phyloP scores from a whole-genome alignment of 2,329 filamentous ascomycete genomes.

The Paracorniculantispora psalliotae region DNA sequence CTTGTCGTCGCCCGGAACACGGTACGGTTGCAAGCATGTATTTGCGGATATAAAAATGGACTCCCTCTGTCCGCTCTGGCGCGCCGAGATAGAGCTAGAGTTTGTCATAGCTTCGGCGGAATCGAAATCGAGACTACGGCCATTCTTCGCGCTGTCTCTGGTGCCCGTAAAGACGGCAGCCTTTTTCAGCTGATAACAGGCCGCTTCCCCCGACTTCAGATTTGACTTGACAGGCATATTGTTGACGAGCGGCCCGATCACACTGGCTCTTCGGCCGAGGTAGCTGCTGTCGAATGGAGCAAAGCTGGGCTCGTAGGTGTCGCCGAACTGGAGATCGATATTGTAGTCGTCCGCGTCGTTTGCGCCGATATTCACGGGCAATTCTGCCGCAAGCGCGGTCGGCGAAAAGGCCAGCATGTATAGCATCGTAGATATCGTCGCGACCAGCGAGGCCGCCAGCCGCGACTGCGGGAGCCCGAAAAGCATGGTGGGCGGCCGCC shows the following conservation, averaged over 20 bases:
- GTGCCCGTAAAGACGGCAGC: constrained; percentile 21
- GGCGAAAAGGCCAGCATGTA: constrained; percentile 57
- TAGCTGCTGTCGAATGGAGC: constrained; percentile 56
- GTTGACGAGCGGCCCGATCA: constrained; percentile 51
- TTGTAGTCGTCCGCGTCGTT: not conserved
- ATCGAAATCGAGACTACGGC: constrained; percentile 14
- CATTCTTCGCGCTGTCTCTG: constrained; percentile 12
- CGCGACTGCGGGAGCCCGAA: constrained; percentile 67
- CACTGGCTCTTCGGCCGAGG: constrained; percentile 54
- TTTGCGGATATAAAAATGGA: constrained; percentile 79
- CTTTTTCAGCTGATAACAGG: constrained; percentile 36
- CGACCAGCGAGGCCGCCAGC: constrained; percentile 61
- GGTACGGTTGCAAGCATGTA: constrained; percentile 71
- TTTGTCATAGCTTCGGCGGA: constrained; percentile 16
- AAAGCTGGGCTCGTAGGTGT: constrained; percentile 57
- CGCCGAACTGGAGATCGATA: constrained; percentile 20
- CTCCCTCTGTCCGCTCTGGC: constrained; percentile 29
- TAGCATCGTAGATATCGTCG: constrained; percentile 54
- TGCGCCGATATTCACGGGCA: constrained; percentile 15
- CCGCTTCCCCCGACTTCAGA: constrained; percentile 56
- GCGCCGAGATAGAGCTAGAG: constrained; percentile 12
- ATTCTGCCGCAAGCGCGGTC: constrained; percentile 57
- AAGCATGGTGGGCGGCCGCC: constrained; percentile 40
- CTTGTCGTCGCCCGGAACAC: constrained; percentile 21
- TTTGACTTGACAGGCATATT: constrained; percentile 59